Base-by-base conservation (phyloP, 169 alveolate genomes). In the Toxoplasma gondii region DNA sequence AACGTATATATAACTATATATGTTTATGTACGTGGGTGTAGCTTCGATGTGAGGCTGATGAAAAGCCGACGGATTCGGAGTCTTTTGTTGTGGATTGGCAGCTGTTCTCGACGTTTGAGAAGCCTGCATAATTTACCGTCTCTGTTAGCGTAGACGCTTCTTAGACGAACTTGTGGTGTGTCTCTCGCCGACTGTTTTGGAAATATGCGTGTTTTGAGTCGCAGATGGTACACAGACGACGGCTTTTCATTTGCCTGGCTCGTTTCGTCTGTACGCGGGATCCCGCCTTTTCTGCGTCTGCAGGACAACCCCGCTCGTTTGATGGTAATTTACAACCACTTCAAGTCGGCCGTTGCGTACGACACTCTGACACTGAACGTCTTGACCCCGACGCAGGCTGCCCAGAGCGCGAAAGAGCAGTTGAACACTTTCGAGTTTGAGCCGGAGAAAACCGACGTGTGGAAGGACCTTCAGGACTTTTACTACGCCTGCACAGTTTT, bases 261-360 rank as follows among this genome's bases (percentile, higher is more conserved):
- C 9, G 9, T 19, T 53, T 9, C 67, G 27, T 53, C 67, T 53
- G 27, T 12, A 53, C n/a, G n/a, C n/a, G n/a, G n/a, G n/a, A n/a
- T n/a, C n/a, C n/a, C 58, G 58, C 58, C 22, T 64, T 64, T 16
- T 7, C n/a, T 64, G 31, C n/a, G 74, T 64, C 29, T 64, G 29
- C 74, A 97, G 97, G 97, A 97, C 27, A 94, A 96, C 91, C 98
- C 97, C 58, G 97, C 96, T 41, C 96, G 97, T 64, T 88, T 97
- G 45, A 53, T 92, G 24, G 96, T 97, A 86, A 93, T 97, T 41
- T 97, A 96, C 92, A 97, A 97, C 92, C 98, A 97, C 96, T 97
- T 97, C 93, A 96, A 96, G 91, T 97, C 98, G n/a, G 98, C 97
- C 64, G 97, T 97, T 49, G 94, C 98, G 92, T 97, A 94, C 96